Evolutionary conservation across 192 early-diverging fungal genomes (phyloP).

Genomic region (Diversispora epigaea): DNA sequence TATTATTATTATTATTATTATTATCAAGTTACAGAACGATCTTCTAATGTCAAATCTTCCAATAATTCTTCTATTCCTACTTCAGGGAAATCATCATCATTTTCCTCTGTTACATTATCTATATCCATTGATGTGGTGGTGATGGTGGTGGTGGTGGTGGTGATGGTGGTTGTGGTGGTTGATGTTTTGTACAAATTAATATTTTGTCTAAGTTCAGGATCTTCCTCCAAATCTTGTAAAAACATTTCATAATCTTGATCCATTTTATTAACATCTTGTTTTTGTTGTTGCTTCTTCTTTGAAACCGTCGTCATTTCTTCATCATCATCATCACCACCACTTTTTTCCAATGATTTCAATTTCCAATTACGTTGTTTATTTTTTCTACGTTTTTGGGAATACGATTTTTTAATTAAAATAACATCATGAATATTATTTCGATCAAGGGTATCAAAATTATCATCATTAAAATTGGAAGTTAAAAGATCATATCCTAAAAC

Average conservation of each 20-base stretch:
- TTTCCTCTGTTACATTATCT: slow-evolving; percentile 65
- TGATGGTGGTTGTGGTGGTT: not conserved
- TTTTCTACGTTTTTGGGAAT: slow-evolving; percentile 86
- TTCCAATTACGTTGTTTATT: slow-evolving; percentile 87
- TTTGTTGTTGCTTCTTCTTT: slow-evolving; percentile 50
- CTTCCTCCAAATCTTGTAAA: slow-evolving; percentile 97
- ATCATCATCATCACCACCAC: too few relatives aligned
- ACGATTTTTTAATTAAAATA: slow-evolving; percentile 89
- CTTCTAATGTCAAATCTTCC: slow-evolving; percentile 81
- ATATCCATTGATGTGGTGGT: slow-evolving; percentile 26
- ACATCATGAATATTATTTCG: slow-evolving; percentile 78
- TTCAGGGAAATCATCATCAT: slow-evolving; percentile 91
- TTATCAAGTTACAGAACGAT: not conserved
- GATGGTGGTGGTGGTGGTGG: slow-evolving; percentile 33
- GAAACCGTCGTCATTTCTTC: too few relatives aligned
- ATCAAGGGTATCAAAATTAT: slow-evolving; percentile 72
- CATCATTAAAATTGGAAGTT: slow-evolving; percentile 90
- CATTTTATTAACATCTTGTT: slow-evolving; percentile 72
- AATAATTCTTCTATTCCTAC: slow-evolving; percentile 90
- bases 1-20: too few relatives aligned
- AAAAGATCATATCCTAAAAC: slow-evolving; percentile 88
- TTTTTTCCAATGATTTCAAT: slow-evolving; percentile 84
- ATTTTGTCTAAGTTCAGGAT: slow-evolving; percentile 91
- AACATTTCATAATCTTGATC: slow-evolving; percentile 95
- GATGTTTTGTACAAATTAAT: slow-evolving; percentile 89